Conservation (phyloP, 75 land plant genomes). For the Gnetum montanum region DNA sequence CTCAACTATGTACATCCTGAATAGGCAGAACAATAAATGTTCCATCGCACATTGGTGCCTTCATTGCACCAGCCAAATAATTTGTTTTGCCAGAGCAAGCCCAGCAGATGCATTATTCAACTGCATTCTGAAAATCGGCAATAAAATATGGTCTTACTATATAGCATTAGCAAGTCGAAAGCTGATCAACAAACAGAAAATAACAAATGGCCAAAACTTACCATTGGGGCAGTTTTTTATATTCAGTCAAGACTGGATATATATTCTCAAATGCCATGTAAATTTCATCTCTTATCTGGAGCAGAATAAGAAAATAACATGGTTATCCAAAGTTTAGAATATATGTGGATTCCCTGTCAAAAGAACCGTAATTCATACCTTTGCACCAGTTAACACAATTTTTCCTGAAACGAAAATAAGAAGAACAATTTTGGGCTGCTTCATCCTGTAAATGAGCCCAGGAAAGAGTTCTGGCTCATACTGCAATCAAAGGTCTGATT, state of each 20-base stretch:
- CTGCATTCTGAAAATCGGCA: no score
- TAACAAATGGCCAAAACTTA: not conserved
- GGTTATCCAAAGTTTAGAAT: not conserved
- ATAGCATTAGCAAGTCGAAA: no score
- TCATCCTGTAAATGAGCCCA: slow-evolving; percentile 84
- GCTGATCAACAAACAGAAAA: no score
- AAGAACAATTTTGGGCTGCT: slow-evolving; percentile 78
- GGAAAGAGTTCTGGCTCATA: slow-evolving; percentile 69
- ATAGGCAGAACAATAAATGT: no score
- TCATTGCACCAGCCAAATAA: no score
- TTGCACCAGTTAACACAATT: slow-evolving; percentile 85
- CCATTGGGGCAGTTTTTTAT: slow-evolving; percentile 54
- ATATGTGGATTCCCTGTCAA: not conserved
- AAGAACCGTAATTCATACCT: no score
- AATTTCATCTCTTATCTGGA: slow-evolving; percentile 59
- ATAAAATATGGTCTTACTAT: no score
- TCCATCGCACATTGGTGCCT: no score
- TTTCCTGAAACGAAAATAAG: slow-evolving; percentile 89
- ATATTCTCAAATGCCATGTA: slow-evolving; percentile 78
- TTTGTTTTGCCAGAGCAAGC: no score
- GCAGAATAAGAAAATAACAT: not conserved
- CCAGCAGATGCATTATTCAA: no score
- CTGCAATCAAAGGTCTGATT: slow-evolving; percentile 14
- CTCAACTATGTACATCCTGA: no score
- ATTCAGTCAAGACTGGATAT: slow-evolving; percentile 80